phyloP scores from a whole-genome alignment of 352 stramenopile genomes.

The Phytophthora boehmeriae region DNA sequence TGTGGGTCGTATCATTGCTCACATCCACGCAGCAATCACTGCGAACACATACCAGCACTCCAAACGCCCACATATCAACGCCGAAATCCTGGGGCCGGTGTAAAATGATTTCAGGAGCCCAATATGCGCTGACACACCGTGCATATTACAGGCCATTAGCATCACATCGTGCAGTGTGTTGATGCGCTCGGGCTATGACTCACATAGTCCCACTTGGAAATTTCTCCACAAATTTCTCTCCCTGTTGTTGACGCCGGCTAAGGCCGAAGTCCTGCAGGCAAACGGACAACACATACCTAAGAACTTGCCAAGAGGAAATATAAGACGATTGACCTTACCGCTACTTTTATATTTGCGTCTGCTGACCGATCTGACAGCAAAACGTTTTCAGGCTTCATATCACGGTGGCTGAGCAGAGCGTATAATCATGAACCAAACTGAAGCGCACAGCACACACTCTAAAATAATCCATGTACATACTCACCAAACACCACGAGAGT shows the following conservation, averaged over 20 bases:
- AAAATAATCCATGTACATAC: slow-evolving; percentile 10
- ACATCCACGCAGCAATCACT: background rate
- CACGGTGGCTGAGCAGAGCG: slow-evolving; percentile 52
- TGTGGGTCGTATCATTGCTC: background rate
- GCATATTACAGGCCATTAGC: background rate
- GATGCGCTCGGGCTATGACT: slow-evolving; percentile 7
- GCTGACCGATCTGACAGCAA: slow-evolving; percentile 62
- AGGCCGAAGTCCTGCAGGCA: slow-evolving; percentile 69
- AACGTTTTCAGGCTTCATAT: slow-evolving; percentile 82
- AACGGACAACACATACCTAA: slow-evolving; percentile 3
- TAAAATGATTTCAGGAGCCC: slow-evolving; percentile 81
- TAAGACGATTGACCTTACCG: slow-evolving; percentile 35
- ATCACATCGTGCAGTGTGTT: background rate
- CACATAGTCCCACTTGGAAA: slow-evolving; percentile 74
- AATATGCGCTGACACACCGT: slow-evolving; percentile 59
- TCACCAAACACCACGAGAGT: slow-evolving; percentile 64
- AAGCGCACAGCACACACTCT: too few relatives aligned
- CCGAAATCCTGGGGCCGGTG: slow-evolving; percentile 67
- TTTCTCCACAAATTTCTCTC: slow-evolving; percentile 58
- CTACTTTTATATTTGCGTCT: slow-evolving; percentile 72
- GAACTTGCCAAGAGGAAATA: background rate
- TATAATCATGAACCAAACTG: background rate
- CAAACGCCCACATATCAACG: slow-evolving; percentile 86
- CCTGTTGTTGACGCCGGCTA: slow-evolving; percentile 45
- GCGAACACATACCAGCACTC: slow-evolving; percentile 51